phyloP scores from a whole-genome alignment of 352 stramenopile species.

The Globisporangium paroecandrum region DNA sequence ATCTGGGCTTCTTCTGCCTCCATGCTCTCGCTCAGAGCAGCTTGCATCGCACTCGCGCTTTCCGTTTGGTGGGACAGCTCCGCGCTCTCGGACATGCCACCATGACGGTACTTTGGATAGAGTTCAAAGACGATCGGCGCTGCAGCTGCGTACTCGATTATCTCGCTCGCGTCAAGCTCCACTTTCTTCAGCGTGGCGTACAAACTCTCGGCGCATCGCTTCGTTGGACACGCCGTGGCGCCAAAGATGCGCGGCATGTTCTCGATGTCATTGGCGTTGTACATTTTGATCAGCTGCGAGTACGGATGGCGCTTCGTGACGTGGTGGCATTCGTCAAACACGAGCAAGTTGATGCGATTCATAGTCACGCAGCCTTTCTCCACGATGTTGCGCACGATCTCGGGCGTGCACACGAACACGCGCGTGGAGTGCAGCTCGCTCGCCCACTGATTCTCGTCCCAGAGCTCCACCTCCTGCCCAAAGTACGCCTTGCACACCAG shows the following conservation, averaged over 20 bases:
- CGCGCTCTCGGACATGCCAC: constrained; percentile 5
- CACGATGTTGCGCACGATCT: constrained; percentile 82
- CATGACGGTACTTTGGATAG: constrained; percentile 37
- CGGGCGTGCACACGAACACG: constrained; percentile 86
- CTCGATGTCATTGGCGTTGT: constrained; percentile 32
- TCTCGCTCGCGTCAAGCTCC: constrained; percentile 51
- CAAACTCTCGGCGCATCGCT: constrained; percentile 67
- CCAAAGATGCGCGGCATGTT: constrained; percentile 79
- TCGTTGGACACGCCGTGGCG: constrained; percentile 75
- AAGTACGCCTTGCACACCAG: constrained; percentile 56
- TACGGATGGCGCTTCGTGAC: constrained; percentile 88
- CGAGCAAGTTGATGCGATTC: constrained; percentile 74
- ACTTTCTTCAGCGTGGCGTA: constrained; percentile 71
- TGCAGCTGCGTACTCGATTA: constrained; percentile 54
- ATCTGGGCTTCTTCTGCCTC: constrained; percentile 21
- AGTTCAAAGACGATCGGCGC: constrained; percentile 64
- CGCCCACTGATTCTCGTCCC: constrained; percentile 60
- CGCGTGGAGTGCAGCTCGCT: constrained; percentile 48
- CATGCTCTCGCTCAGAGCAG: constrained; percentile 6
- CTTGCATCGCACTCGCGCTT: background rate
- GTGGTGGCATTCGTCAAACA: constrained; percentile 91
- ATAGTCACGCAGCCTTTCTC: constrained; percentile 82
- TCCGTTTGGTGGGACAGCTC: background rate
- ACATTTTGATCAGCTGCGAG: constrained; percentile 85
- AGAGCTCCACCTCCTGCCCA: constrained; percentile 47